Conservation (phyloP, 306 rosid genomes). For the Betula pendula region DNA sequence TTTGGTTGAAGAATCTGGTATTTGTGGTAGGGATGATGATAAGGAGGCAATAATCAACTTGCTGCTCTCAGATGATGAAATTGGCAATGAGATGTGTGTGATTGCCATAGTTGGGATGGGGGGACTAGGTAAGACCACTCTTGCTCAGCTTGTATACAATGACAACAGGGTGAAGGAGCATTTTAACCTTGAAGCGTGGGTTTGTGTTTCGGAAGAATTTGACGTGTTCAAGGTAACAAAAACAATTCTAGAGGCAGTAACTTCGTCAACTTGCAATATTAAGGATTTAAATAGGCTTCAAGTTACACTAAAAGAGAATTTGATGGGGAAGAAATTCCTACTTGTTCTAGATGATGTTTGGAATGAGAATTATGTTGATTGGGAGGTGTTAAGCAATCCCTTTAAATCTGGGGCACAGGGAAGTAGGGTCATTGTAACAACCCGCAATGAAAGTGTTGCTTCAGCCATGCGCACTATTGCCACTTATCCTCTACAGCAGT, state of each 20-base stretch:
- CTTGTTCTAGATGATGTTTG: slow-evolving; percentile 38
- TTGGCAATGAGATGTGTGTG: not conserved
- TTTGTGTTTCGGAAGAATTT: slow-evolving; percentile 20
- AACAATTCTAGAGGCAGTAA: slow-evolving; percentile 16
- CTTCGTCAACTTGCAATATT: not conserved
- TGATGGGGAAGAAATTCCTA: slow-evolving; percentile 16
- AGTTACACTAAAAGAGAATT: not conserved
- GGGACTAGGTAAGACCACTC: slow-evolving; percentile 19
- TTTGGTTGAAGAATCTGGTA: not conserved
- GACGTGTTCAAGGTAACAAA: slow-evolving; percentile 6
- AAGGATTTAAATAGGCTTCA: not conserved
- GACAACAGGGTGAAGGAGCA: slow-evolving; percentile 5
- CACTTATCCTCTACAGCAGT: not conserved
- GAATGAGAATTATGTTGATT: slow-evolving; percentile 21
- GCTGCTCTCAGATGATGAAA: not conserved
- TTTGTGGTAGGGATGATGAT: slow-evolving; percentile 25
- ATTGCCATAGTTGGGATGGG: slow-evolving; percentile 26
- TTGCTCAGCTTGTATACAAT: slow-evolving; percentile 12
- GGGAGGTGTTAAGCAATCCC: slow-evolving; percentile 14
- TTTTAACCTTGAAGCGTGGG: slow-evolving; percentile 14
- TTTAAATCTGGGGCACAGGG: slow-evolving; percentile 14
- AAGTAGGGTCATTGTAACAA: slow-evolving; percentile 27
- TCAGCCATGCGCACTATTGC: not conserved
- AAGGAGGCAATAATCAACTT: not conserved
- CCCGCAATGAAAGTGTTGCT: slow-evolving; percentile 18